phyloP scores from a whole-genome alignment of 805 yeast genomes.

The Pichia heedii region DNA sequence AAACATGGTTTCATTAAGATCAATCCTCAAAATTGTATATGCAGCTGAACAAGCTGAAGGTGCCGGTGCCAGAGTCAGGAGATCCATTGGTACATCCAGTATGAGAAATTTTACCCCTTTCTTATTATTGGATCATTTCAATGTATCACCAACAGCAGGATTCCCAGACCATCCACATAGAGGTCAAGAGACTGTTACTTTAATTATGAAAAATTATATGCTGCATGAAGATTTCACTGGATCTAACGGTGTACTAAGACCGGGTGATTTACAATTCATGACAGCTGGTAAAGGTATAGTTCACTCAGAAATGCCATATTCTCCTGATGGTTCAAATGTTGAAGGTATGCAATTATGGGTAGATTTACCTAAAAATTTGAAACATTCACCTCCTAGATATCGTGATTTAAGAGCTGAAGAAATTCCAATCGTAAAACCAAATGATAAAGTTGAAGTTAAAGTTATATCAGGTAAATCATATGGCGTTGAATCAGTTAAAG shows the following conservation, averaged over 20 bases:
- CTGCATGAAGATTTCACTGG: slow-evolving; percentile 88
- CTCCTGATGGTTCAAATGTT: slow-evolving; percentile 37
- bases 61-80: slow-evolving; percentile 77
- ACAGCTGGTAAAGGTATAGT: slow-evolving; percentile 86
- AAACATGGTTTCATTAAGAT: slow-evolving; percentile 33
- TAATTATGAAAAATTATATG: slow-evolving; percentile 53
- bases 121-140: slow-evolving; percentile 73
- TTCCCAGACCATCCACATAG: slow-evolving; percentile 81
- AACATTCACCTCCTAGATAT: slow-evolving; percentile 62
- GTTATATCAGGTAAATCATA: slow-evolving; percentile 73
- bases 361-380: slow-evolving; percentile 59
- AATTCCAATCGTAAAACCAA: slow-evolving; percentile 59
- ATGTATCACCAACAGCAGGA: slow-evolving; percentile 54
- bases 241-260: slow-evolving; percentile 59
- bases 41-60: slow-evolving; percentile 77
- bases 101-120: slow-evolving; percentile 77
- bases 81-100: slow-evolving; percentile 63
- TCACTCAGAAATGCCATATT: slow-evolving; percentile 80
- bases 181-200: slow-evolving; percentile 76
- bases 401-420: slow-evolving; percentile 65
- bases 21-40: slow-evolving; percentile 39
- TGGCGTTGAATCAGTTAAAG: slow-evolving; percentile 66
- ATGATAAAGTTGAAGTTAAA: slow-evolving; percentile 54
- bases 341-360: slow-evolving; percentile 85
- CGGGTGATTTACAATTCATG: slow-evolving; percentile 90